Conservation (phyloP, 176 grass and related monocot species). For the Eleusine indica region DNA sequence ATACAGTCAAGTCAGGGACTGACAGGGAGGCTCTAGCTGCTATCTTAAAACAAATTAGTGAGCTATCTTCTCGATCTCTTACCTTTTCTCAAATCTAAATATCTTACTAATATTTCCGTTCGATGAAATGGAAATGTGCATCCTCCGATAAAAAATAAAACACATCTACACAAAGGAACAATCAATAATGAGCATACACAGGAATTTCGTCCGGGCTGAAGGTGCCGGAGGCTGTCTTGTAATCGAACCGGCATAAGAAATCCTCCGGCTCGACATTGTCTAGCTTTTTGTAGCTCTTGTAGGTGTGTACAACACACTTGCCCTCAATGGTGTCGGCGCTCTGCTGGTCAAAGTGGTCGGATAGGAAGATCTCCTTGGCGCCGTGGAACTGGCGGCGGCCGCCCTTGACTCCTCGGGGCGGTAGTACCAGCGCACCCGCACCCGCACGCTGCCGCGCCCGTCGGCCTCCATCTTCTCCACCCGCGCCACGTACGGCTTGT, state of each 20-base stretch:
- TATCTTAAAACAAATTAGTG: neutral
- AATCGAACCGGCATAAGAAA: slow-evolving; percentile 86
- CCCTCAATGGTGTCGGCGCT: slow-evolving; percentile 86
- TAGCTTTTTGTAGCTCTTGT: slow-evolving; percentile 86
- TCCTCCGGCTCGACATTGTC: slow-evolving; percentile 76
- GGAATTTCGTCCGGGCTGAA: slow-evolving; percentile 78
- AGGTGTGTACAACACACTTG: slow-evolving; percentile 72
- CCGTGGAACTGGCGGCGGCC: slow-evolving; percentile 86
- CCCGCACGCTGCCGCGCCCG: slow-evolving; percentile 74
- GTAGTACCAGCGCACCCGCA: slow-evolving; percentile 84
- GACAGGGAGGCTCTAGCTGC: neutral
- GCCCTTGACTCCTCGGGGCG: slow-evolving; percentile 77
- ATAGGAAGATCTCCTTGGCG: slow-evolving; percentile 87
- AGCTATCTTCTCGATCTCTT: neutral
- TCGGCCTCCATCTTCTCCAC: slow-evolving; percentile 90
- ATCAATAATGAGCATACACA: slow-evolving; percentile 47
- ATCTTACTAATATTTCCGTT: neutral
- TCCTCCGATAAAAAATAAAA: neutral
- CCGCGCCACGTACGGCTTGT: slow-evolving; percentile 77
- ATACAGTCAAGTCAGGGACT: neutral
- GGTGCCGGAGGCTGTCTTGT: slow-evolving; percentile 60
- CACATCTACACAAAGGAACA: neutral
- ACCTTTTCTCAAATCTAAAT: neutral
- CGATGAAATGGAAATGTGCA: neutral
- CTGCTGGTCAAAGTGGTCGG: slow-evolving; percentile 75